Evolutionary conservation across 2,329 filamentous ascomycete genomes (phyloP).

Genomic region (Fusarium oxysporum): DNA sequence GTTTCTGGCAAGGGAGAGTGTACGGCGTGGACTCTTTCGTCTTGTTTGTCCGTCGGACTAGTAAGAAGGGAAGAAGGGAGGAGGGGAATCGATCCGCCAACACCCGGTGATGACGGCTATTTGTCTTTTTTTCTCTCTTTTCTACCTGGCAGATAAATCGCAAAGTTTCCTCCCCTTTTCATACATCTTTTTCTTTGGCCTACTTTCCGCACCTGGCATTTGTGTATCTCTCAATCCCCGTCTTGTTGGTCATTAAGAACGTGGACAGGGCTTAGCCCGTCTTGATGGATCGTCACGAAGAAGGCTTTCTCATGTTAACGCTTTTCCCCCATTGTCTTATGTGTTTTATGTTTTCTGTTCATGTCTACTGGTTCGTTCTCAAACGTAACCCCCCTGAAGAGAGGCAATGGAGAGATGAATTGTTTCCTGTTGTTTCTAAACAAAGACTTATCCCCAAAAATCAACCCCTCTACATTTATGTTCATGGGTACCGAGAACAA

Average conservation of each 20-base stretch:
- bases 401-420: constrained; percentile 31
- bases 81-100: constrained; percentile 26
- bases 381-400: constrained; percentile 14
- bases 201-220: constrained; percentile 32
- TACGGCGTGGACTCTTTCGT: constrained; percentile 52
- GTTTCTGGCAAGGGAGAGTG: constrained; percentile 53
- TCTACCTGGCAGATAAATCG: constrained; percentile 48
- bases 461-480: constrained; percentile 28
- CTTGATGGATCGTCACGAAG: constrained; percentile 46
- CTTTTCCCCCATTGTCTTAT: constrained; percentile 28
- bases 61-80: constrained; percentile 15
- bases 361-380: constrained; percentile 38
- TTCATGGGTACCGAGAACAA: constrained; percentile 17
- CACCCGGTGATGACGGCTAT: constrained; percentile 39
- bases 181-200: constrained; percentile 29
- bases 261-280: constrained; percentile 25
- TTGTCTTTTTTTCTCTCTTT: constrained; percentile 28
- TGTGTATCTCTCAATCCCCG: constrained; percentile 37
- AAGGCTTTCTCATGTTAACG: constrained; percentile 46
- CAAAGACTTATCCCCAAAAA: constrained; percentile 20
- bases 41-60: constrained; percentile 46
- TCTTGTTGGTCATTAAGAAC: constrained; percentile 37
- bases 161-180: constrained; percentile 40
- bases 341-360: constrained; percentile 39
- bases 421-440: constrained; percentile 25